Evolutionary conservation across 129 eudicot species (phyloP).

Genomic region (Ambrosia trifida): DNA sequence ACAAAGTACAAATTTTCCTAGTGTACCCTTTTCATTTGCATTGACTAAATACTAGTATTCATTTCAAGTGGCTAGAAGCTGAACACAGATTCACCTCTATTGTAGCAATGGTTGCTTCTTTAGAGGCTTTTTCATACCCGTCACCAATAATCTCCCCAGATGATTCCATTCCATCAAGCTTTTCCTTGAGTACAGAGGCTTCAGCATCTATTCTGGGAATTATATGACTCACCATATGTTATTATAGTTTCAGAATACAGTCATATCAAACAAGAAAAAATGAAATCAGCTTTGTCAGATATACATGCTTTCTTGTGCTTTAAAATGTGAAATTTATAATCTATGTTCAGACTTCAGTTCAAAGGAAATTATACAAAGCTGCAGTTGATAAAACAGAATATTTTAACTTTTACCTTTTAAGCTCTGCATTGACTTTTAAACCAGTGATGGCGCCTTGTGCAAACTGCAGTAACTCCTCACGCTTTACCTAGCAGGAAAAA

Average conservation of each 20-base stretch:
- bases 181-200: slow-evolving; percentile 64
- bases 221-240: slow-evolving; percentile 1
- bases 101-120: slow-evolving; percentile 61
- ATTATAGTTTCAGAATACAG: neutral
- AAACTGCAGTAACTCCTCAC: slow-evolving; percentile 93
- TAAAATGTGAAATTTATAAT: neutral
- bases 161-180: slow-evolving; percentile 63
- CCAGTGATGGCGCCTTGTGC: slow-evolving; percentile 97
- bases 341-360: slow-evolving; percentile 9
- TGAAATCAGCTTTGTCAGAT: neutral
- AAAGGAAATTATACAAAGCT: slow-evolving; percentile 21
- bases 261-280: neutral
- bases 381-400: neutral
- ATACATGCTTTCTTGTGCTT: neutral
- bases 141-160: slow-evolving; percentile 46
- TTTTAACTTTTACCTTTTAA: slow-evolving; percentile 55
- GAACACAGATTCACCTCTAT: slow-evolving; percentile 64
- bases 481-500: slow-evolving; percentile 61
- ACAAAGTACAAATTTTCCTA: slow-evolving; percentile 19
- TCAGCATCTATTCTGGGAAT: slow-evolving; percentile 79
- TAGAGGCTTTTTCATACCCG: slow-evolving; percentile 48
- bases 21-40: slow-evolving; percentile 7
- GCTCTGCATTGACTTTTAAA: slow-evolving; percentile 77
- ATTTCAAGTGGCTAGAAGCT: slow-evolving; percentile 7
- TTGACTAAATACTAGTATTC: neutral